These are phyloP conservation scores for Hypoxylon sp. DNA, from an alignment of 2,329 filamentous ascomycete genomes.

Conservation along the genomic window DNA sequence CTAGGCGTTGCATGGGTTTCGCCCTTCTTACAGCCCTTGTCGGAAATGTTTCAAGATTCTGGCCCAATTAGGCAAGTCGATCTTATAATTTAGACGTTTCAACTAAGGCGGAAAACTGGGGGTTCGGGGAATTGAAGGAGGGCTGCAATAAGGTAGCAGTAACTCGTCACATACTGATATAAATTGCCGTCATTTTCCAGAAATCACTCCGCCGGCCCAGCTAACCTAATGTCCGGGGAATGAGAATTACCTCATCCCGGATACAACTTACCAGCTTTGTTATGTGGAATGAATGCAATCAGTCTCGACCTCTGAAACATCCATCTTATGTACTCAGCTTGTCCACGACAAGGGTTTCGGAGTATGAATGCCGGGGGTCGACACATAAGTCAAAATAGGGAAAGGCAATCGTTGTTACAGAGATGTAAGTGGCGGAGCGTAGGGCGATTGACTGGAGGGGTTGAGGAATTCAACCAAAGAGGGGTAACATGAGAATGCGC, in stretches of 20 bases:
- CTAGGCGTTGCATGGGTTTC: conserved; percentile 35
- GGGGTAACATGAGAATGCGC: conserved; percentile 29
- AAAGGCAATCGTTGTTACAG: conserved; percentile 31
- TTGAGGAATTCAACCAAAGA: conserved; percentile 30
- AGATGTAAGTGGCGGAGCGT: conserved; percentile 35
- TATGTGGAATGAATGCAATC: conserved; percentile 5
- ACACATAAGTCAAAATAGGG: conserved; percentile 40
- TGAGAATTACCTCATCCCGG: conserved; percentile 40
- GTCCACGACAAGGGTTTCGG: conserved; percentile 35
- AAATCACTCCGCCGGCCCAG: conserved; percentile 32
- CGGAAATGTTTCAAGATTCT: conserved; percentile 41
- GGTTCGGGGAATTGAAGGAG: conserved; percentile 51
- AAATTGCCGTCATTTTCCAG: conserved; percentile 34
- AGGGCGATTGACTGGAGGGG: conserved; percentile 23
- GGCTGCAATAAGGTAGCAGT: conserved; percentile 44
- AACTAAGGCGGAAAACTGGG: conserved; percentile 48
- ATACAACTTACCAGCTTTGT: conserved; percentile 21
- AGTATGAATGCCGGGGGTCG: conserved; percentile 23
- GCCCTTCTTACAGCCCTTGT: conserved; percentile 42
- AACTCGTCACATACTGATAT: conserved; percentile 34
- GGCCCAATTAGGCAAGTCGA: conserved; percentile 50
- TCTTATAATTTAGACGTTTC: conserved; percentile 49
- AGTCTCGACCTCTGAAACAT: conserved; percentile 33
- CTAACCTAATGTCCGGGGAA: conserved; percentile 19
- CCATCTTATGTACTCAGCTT: conserved; percentile 11